Percentiles rank a stretch among this genome's conserved stretches.
phyloP scores from a whole-genome alignment of 495 filamentous ascomycete genomes.

The Platismatia glauca region DNA sequence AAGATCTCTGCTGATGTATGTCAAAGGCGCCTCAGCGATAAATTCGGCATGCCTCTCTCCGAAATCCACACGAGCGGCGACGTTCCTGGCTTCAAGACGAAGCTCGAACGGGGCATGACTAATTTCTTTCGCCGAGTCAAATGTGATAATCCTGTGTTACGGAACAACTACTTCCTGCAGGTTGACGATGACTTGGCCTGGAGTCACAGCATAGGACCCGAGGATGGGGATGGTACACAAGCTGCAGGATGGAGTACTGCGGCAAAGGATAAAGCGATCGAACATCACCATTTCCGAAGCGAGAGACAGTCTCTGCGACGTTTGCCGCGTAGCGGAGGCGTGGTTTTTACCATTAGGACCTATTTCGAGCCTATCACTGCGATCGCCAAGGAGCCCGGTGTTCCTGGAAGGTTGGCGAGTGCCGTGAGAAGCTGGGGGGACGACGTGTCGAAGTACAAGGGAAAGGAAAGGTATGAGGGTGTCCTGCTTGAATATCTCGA shows the following conservation, averaged over 20 bases:
- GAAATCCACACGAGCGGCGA: slow-evolving; percentile 79
- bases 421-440: slow-evolving; percentile 79
- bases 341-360: slow-evolving; percentile 74
- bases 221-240: slow-evolving; percentile 44
- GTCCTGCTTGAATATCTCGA: slow-evolving; percentile 80
- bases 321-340: slow-evolving; percentile 62
- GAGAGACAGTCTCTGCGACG: slow-evolving; percentile 71
- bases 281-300: slow-evolving; percentile 68
- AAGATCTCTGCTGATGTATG: background rate
- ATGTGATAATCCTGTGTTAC: slow-evolving; percentile 54
- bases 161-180: slow-evolving; percentile 73
- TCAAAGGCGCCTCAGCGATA: slow-evolving; percentile 61
- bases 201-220: slow-evolving; percentile 65
- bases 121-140: slow-evolving; percentile 64
- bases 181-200: slow-evolving; percentile 64
- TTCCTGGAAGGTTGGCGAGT: slow-evolving; percentile 62
- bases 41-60: slow-evolving; percentile 72
- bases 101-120: slow-evolving; percentile 75
- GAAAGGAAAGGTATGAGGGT: slow-evolving; percentile 67
- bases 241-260: slow-evolving; percentile 66
- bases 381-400: slow-evolving; percentile 57
- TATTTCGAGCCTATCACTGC: slow-evolving; percentile 66
- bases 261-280: slow-evolving; percentile 65
- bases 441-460: slow-evolving; percentile 78
- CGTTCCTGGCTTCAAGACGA: slow-evolving; percentile 69